Evolutionary conservation across 805 yeast species (phyloP), one percentile per base, ranked within the genome.

Genomic region (Pichia kluyveri): DNA sequence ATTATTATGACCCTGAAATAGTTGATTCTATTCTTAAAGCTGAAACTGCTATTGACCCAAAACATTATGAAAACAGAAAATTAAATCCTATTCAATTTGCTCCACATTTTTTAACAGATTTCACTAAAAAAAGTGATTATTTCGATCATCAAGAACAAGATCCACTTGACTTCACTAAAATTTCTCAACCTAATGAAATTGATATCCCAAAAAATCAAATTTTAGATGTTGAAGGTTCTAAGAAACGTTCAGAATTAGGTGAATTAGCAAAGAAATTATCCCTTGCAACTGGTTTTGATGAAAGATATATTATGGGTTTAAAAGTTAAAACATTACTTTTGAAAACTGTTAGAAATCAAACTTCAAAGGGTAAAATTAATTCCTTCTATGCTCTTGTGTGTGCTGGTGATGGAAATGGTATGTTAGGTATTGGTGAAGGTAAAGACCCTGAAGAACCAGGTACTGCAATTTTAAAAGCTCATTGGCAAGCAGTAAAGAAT

Each of bases 341-440:
- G 71, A 89, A 87, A 68, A 72, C 86, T 45, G 98, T 91, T 27
- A 81, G 89, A 47, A 87, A 88, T 63, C 95, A 88, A 73, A 91
- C 97, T 2, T 81, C 88, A 38, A 86, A 87, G 71, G 97, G 97
- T 64, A 89, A 88, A 63, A 86, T 86, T 54, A 80, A 83, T 45
- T 78, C 87, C 38, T 83, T 80, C 64, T 91, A 86, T 66, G 84
- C 89, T 0, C 66, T 93, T 53, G 91, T 89, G 14, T 85, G 89
- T 37, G 96, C 86, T 15, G 99, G 99, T 43, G 96, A 93, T 67
- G 77, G 82, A 47, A 85, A 86, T 54, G 99, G 99, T 54, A 85
- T 88, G 83, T 73, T 93, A 51, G 98, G 98, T 37, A 71, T 90
- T 43, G 99, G 98, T 44, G 95, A 89, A 66, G 99, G 98, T 53